A percentile compares a stretch with the other conserved stretches of the same genome.
phyloP scores from a whole-genome alignment of 345 rosid species.

The Toxicodendron radicans region DNA sequence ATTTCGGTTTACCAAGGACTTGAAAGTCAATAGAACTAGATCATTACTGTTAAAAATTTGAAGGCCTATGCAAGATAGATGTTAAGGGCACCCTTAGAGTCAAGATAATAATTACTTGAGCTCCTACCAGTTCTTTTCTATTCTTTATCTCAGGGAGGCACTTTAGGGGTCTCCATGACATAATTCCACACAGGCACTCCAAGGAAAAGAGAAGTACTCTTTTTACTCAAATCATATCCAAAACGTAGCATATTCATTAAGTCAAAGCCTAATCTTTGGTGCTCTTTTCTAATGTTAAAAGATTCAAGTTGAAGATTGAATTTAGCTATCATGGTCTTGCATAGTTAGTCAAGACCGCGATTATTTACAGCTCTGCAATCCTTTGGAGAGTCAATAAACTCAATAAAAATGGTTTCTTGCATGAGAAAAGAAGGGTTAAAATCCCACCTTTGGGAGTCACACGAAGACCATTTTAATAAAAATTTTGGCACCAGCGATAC shows the following conservation, averaged over 20 bases:
- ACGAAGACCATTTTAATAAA: not conserved
- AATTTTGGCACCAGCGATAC: not conserved
- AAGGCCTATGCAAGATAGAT: not conserved
- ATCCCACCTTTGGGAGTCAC: not conserved
- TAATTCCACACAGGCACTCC: not conserved
- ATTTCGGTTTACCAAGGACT: not conserved
- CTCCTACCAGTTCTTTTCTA: not conserved
- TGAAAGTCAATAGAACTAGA: not conserved
- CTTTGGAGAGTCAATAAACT: constrained; percentile 9
- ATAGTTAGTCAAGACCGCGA: not conserved
- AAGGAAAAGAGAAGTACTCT: not conserved
- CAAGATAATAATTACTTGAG: constrained; percentile 4
- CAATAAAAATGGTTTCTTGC: not conserved
- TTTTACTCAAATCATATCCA: not conserved
- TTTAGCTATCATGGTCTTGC: not conserved
- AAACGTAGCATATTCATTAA: not conserved
- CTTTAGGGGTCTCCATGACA: not conserved
- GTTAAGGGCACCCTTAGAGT: not conserved
- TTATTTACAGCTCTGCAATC: not conserved
- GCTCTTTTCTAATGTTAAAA: not conserved
- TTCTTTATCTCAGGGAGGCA: not conserved
- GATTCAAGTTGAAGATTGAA: not conserved
- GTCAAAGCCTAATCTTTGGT: constrained; percentile 1
- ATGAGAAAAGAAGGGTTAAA: not conserved
- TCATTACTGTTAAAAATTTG: not conserved